These are phyloP conservation scores for Colletotrichum eleusines DNA, from an alignment of 2,329 filamentous ascomycete species.

Conservation along the genomic window DNA sequence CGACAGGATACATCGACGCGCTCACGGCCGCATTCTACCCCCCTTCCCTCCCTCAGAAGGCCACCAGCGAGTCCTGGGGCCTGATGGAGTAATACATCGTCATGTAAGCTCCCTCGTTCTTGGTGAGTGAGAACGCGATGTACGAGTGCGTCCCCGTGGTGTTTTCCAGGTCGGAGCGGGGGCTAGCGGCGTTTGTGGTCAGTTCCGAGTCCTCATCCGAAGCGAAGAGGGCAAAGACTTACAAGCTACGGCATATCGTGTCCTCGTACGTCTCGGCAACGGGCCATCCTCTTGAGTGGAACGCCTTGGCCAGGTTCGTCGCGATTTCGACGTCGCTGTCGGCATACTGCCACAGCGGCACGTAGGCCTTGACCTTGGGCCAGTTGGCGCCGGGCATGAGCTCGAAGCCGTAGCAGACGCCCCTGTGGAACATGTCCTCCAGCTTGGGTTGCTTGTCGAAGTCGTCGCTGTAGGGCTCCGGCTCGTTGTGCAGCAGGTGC, in stretches of 20 bases:
- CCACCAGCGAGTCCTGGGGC: slow-evolving; percentile 30
- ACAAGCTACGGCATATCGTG: slow-evolving; percentile 37
- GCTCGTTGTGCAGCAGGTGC: slow-evolving; percentile 46
- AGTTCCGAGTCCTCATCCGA: slow-evolving; percentile 1
- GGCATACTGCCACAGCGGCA: slow-evolving; percentile 46
- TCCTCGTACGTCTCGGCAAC: slow-evolving; percentile 37
- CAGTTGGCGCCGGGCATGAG: slow-evolving; percentile 43
- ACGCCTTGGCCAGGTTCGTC: slow-evolving; percentile 36
- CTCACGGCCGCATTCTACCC: not conserved
- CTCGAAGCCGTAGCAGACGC: slow-evolving; percentile 47
- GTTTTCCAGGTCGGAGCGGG: slow-evolving; percentile 26
- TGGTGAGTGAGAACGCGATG: slow-evolving; percentile 42
- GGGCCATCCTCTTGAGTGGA: slow-evolving; percentile 38
- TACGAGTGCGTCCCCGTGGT: slow-evolving; percentile 41
- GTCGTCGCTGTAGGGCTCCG: slow-evolving; percentile 35
- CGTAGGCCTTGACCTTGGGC: slow-evolving; percentile 47
- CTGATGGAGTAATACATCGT: slow-evolving; percentile 44
- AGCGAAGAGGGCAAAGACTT: slow-evolving; percentile 3
- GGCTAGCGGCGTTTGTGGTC: slow-evolving; percentile 17
- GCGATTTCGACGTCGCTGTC: slow-evolving; percentile 39
- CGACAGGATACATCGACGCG: not conserved
- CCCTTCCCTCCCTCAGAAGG: slow-evolving; percentile 17
- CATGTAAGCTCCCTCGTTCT: slow-evolving; percentile 42
- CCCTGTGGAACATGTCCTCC: slow-evolving; percentile 40
- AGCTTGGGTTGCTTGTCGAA: slow-evolving; percentile 38